phyloP scores from a whole-genome alignment of 805 yeast species.

The Tetrapisispora iriomotensis region DNA sequence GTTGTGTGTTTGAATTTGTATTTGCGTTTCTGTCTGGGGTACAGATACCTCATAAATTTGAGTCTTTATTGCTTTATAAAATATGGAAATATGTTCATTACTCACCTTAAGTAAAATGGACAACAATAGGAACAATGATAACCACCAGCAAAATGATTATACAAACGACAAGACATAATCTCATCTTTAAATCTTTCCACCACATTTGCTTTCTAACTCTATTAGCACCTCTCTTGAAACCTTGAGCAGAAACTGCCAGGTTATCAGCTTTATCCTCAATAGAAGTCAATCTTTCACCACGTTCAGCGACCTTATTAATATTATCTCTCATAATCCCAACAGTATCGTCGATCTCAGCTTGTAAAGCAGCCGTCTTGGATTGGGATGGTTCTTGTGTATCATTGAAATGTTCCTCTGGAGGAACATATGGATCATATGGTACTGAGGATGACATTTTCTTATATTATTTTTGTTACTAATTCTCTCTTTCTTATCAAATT shows the following conservation, averaged over 20 bases:
- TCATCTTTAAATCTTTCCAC: slow-evolving; percentile 96
- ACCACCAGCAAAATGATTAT: slow-evolving; percentile 75
- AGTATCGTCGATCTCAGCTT: slow-evolving; percentile 89
- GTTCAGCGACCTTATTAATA: slow-evolving; percentile 86
- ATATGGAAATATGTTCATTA: not conserved
- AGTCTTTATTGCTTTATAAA: not conserved
- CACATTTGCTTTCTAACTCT: slow-evolving; percentile 97
- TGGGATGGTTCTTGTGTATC: slow-evolving; percentile 21
- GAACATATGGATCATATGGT: slow-evolving; percentile 79
- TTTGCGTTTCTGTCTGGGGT: too few relatives aligned
- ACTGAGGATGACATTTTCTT: slow-evolving; percentile 60
- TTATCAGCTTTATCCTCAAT: slow-evolving; percentile 88
- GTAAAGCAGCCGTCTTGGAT: slow-evolving; percentile 67
- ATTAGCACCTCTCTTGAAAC: slow-evolving; percentile 92
- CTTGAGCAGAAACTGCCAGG: slow-evolving; percentile 81
- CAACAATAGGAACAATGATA: slow-evolving; percentile 82
- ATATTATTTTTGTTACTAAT: too few relatives aligned
- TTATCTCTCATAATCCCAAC: slow-evolving; percentile 98
- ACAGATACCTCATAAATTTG: too few relatives aligned
- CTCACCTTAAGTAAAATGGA: slow-evolving; percentile 49
- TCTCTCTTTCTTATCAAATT: too few relatives aligned
- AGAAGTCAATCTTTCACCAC: slow-evolving; percentile 83
- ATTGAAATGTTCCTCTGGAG: slow-evolving; percentile 31
- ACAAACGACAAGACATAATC: slow-evolving; percentile 73
- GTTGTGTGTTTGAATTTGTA: too few relatives aligned